Conservation (phyloP, 23 red algal species). For the Gracilaria vermiculophylla region DNA sequence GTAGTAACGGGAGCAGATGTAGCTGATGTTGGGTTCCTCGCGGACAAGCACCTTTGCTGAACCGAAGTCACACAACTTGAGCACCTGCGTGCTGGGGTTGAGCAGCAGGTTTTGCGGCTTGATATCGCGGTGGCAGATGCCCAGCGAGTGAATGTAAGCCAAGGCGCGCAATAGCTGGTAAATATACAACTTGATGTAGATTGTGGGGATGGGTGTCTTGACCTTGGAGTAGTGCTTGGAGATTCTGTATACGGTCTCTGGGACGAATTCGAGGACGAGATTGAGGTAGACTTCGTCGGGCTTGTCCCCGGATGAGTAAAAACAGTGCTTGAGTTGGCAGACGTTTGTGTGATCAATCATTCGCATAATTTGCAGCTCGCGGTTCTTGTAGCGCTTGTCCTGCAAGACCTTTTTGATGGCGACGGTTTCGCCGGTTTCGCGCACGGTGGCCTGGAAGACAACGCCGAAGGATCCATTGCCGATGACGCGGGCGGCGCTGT, state of each 20-base stretch:
- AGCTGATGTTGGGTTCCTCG: constrained; percentile 91
- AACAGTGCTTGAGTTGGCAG: constrained; percentile 97
- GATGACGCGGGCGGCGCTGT: constrained; percentile 89
- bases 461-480: constrained; percentile 97
- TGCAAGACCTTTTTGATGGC: constrained; percentile 99
- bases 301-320: constrained; percentile 96
- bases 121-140: constrained; percentile 93
- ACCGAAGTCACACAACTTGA: constrained; percentile 98
- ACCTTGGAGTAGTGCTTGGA: constrained; percentile 92
- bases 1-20: constrained; percentile 98
- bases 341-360: constrained; percentile 97
- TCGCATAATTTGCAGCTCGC: constrained; percentile 99
- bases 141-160: constrained; percentile 87
- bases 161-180: constrained; percentile 95
- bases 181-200: constrained; percentile 93
- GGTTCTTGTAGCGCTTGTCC: constrained; percentile 98
- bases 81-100: constrained; percentile 86
- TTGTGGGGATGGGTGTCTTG: constrained; percentile 84
- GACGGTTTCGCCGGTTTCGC: constrained; percentile 97
- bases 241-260: constrained; percentile 95
- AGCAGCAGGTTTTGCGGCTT: constrained; percentile 98
- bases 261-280: constrained; percentile 95
- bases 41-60: constrained; percentile 89
- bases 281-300: constrained; percentile 96
- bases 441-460: constrained; percentile 97